These are phyloP conservation scores for Rhodotorula graminis DNA, from an alignment of 768 basidiomycete genomes.

Conservation along the genomic window DNA sequence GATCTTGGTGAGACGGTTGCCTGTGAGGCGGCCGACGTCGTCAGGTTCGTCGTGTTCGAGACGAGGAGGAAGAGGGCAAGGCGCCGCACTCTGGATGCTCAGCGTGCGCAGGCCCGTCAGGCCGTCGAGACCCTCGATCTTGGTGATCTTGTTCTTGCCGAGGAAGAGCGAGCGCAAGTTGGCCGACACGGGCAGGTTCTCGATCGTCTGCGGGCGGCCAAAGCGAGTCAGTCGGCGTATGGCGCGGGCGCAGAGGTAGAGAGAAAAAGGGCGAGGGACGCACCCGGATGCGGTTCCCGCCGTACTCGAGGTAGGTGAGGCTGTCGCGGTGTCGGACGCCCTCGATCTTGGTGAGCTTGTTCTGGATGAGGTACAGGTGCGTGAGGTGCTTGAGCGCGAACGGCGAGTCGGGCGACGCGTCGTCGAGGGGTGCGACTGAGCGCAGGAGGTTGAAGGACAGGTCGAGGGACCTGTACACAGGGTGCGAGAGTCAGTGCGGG, in stretches of 20 bases:
- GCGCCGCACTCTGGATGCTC: conserved; percentile 60
- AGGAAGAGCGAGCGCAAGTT: conserved; percentile 91
- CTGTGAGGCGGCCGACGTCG: conserved; percentile 31
- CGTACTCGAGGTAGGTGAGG: conserved; percentile 76
- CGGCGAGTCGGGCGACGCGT: conserved; percentile 57
- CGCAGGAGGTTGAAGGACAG: conserved; percentile 90
- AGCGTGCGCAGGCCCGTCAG: conserved; percentile 75
- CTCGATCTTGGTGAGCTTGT: conserved; percentile 77
- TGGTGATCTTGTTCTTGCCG: conserved; percentile 93
- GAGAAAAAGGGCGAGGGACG: background rate
- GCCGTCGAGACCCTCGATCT: conserved; percentile 70
- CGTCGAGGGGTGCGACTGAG: conserved; percentile 54
- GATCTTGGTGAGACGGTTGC: conserved; percentile 83
- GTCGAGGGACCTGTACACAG: conserved; percentile 64
- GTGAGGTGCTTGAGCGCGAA: conserved; percentile 53
- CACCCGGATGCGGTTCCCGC: conserved; percentile 86
- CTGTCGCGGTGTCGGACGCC: conserved; percentile 58
- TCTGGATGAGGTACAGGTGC: conserved; percentile 91
- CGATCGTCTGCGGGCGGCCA: conserved; percentile 67
- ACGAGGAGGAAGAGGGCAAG: too few species aligned
- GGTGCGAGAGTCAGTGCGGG: background rate
- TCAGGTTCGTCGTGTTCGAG: background rate
- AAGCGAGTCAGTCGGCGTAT: too few species aligned
- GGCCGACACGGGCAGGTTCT: conserved; percentile 64
- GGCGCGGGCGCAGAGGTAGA: too few species aligned